phyloP scores from a whole-genome alignment of 1,284 basidiomycete species.

The Apiotrichum laibachii region DNA sequence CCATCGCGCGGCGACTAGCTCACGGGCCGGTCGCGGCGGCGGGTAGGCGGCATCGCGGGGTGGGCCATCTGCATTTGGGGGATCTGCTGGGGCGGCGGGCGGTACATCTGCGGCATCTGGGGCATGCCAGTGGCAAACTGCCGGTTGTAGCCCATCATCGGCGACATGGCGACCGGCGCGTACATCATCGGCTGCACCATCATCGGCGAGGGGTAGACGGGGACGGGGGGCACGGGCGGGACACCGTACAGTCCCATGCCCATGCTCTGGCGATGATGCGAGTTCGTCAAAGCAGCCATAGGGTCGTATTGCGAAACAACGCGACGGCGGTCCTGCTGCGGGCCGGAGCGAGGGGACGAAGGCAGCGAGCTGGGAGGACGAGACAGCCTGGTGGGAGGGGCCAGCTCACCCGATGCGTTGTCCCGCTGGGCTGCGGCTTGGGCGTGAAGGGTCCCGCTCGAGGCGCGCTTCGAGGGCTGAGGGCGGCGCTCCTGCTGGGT shows the following conservation, averaged over 20 bases:
- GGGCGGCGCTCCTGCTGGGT: background rate
- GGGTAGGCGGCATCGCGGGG: slow-evolving; percentile 14
- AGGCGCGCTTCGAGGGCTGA: slow-evolving; percentile 7
- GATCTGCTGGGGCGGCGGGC: slow-evolving; percentile 6
- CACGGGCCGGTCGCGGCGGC: slow-evolving; percentile 23
- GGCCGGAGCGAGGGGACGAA: slow-evolving; percentile 10
- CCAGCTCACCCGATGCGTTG: background rate
- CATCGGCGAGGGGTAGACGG: slow-evolving; percentile 1
- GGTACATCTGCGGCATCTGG: slow-evolving; percentile 17
- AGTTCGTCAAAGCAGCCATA: background rate
- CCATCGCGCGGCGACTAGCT: slow-evolving; percentile 3
- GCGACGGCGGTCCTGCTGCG: slow-evolving; percentile 16
- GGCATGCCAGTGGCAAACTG: slow-evolving; percentile 1
- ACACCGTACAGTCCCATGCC: slow-evolving; percentile 13
- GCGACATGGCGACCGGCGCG: slow-evolving; percentile 4
- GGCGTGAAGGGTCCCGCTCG: slow-evolving; percentile 3
- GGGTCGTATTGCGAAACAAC: slow-evolving; percentile 18
- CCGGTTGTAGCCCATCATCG: slow-evolving; percentile 6
- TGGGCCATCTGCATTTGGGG: slow-evolving; percentile 1
- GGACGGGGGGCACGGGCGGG: slow-evolving; percentile 1
- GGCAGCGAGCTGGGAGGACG: slow-evolving; percentile 15
- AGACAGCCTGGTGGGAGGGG: background rate
- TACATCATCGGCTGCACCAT: slow-evolving; percentile 15
- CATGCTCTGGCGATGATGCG: slow-evolving; percentile 12
- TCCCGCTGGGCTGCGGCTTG: slow-evolving; percentile 1